A percentile compares a stretch with the other conserved stretches of the same genome.
Conservation (phyloP, 164 flowering plant genomes). For the Berberis vulgaris region DNA sequence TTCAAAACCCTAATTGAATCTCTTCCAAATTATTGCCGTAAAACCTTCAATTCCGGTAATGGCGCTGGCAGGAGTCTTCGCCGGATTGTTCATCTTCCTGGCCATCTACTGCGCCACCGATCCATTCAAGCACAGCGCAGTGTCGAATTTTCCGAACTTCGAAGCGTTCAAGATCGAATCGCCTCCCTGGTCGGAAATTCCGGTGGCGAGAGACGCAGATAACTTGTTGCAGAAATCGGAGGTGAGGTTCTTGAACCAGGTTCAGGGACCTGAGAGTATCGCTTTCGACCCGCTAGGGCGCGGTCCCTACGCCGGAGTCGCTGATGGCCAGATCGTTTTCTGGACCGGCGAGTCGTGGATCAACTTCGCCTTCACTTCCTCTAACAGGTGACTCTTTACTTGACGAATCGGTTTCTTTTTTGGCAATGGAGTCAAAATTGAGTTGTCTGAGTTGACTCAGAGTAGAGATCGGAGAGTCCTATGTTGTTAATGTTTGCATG, state of each 20-base stretch:
- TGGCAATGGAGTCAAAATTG: neutral
- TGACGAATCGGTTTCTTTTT: neutral
- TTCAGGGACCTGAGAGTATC: slow-evolving; percentile 89
- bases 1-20: no score
- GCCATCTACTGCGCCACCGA: slow-evolving; percentile 69
- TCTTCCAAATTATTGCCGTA: neutral
- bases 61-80: slow-evolving; percentile 23
- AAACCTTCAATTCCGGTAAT: slow-evolving; percentile 4
- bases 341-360: slow-evolving; percentile 31
- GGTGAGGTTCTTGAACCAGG: slow-evolving; percentile 50
- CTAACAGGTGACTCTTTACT: slow-evolving; percentile 19
- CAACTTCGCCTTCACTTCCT: slow-evolving; percentile 28
- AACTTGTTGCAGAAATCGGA: slow-evolving; percentile 66
- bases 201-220: slow-evolving; percentile 32
- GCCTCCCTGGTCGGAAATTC: slow-evolving; percentile 47
- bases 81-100: slow-evolving; percentile 28
- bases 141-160: slow-evolving; percentile 58
- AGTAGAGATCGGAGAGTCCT: neutral
- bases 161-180: slow-evolving; percentile 35
- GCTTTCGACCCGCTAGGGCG: slow-evolving; percentile 79
- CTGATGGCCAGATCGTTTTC: slow-evolving; percentile 67
- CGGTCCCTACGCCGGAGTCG: slow-evolving; percentile 92
- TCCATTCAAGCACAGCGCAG: slow-evolving; percentile 62
- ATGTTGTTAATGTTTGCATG: neutral
- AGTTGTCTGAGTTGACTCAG: neutral